Base-by-base conservation (phyloP, 192 early-diverging fungal genomes). In the Geranomyces variabilis region DNA sequence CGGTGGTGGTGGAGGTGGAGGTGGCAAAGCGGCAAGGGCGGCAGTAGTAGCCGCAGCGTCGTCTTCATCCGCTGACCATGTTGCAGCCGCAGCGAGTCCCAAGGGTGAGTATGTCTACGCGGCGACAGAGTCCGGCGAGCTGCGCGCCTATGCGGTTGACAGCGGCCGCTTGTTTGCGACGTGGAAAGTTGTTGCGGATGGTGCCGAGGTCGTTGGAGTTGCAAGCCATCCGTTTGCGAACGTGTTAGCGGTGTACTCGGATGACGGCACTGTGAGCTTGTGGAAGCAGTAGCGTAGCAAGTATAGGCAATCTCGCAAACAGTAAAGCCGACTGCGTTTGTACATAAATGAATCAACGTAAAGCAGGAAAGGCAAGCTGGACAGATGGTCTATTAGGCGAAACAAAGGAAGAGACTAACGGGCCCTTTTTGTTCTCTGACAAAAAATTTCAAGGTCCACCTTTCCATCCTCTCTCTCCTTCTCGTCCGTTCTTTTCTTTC, bases 71-170 rank as follows among this genome's bases (percentile, higher is more conserved):
- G 21, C 13, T 28, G 78, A 80, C 70, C 90, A 92, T 67, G 62
- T 92, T 15, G 66, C 79, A 15, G 85, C 85, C 0, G 83, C 83
- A 0, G 44, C 92, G 0, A 90, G 90, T 7, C 84, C 93, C 0
- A 89, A 92, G 49, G 94, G 94, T 15, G 91, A 94, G 69, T 93
- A 87, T 77, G 77, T 94, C 9, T 91, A 95, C 77, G 87, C 88
- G 58, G 82, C 93, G 6, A 86, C 84, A 0, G 93, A 94, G 75
- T 82, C 89, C 51, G 85, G 87, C 13, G 61, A 69, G 0, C 34
- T 97, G 48, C 89, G 93, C 62, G 85, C 83, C 53, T 94, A 93
- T 67, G 78, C 88, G 53, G 70, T 84, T 0, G 86, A 88, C 17
- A 85, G 84, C 26, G 93, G 91, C 0, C 73, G 75, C 8, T 48